Conservation (phyloP, 2,329 filamentous ascomycete genomes). For the Fusarium heterosporum region DNA sequence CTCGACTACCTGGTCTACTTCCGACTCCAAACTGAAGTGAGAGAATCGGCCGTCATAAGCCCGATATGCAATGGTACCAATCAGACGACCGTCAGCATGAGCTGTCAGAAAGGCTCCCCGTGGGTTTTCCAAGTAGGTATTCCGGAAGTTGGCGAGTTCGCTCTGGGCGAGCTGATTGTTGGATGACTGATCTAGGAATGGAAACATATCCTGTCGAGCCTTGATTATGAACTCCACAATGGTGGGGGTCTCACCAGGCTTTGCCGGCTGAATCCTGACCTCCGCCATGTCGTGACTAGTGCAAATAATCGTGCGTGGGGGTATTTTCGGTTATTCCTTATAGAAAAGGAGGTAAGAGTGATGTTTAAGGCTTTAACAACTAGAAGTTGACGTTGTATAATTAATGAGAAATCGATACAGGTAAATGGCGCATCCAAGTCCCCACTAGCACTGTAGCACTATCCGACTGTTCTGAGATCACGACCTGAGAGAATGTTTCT, state of each 20-base stretch:
- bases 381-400: neutral
- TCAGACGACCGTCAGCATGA: constrained; percentile 15
- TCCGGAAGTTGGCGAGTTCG: constrained; percentile 40
- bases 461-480: accelerated
- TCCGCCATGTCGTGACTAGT: neutral
- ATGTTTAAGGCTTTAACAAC: neutral
- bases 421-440: neutral
- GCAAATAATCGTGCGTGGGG: too few relatives aligned
- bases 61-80: constrained; percentile 46
- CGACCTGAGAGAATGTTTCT: neutral
- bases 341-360: neutral
- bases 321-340: too few relatives aligned
- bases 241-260: constrained; percentile 35
- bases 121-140: constrained; percentile 40
- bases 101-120: constrained; percentile 43
- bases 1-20: constrained; percentile 39
- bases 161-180: constrained; percentile 25
- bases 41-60: constrained; percentile 46
- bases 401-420: neutral
- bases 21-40: constrained; percentile 28
- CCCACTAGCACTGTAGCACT: neutral
- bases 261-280: constrained; percentile 29
- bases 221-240: constrained; percentile 41
- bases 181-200: constrained; percentile 39
- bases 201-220: constrained; percentile 48